Percentiles rank a stretch among this genome's conserved stretches.
phyloP scores from a whole-genome alignment of 805 yeast genomes.

The Suhomyces emberorum region DNA sequence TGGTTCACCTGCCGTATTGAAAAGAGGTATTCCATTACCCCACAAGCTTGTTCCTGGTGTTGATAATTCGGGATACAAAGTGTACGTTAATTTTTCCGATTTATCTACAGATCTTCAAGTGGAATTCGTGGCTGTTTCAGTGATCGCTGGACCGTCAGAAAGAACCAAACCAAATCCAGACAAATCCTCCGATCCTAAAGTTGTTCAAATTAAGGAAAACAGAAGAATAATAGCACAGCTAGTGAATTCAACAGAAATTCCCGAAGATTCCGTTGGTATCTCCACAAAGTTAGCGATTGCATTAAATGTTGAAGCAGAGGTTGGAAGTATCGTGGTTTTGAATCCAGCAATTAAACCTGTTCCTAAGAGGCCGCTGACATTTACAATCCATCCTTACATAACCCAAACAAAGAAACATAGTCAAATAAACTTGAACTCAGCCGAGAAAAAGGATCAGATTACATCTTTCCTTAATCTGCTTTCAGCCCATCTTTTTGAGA shows the following conservation, averaged over 20 bases:
- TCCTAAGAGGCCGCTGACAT: conserved; percentile 33
- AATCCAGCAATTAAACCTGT: conserved; percentile 42
- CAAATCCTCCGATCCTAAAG: background rate
- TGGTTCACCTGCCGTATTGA: conserved; percentile 35
- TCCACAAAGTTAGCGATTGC: conserved; percentile 55
- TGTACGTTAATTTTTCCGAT: conserved; percentile 45
- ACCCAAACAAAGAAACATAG: conserved; percentile 37
- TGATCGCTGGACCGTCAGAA: conserved; percentile 50
- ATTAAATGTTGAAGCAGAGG: conserved; percentile 44
- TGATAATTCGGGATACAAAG: conserved; percentile 33
- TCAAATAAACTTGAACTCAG: conserved; percentile 25
- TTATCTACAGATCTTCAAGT: conserved; percentile 12
- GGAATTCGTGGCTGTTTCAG: conserved; percentile 48
- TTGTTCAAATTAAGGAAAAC: conserved; percentile 27
- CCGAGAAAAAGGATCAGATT: conserved; percentile 27
- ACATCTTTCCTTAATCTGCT: conserved; percentile 18
- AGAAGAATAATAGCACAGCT: conserved; percentile 51
- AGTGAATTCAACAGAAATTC: conserved; percentile 28
- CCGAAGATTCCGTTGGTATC: conserved; percentile 47
- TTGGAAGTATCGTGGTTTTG: conserved; percentile 55
- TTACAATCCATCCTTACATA: conserved; percentile 54
- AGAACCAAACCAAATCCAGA: conserved; percentile 13
- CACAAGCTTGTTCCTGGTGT: conserved; percentile 33
- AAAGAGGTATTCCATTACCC: conserved; percentile 57
- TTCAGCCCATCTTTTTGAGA: conserved; percentile 15